Base-by-base conservation (phyloP, 805 yeast species). In the Candida insectorum region DNA sequence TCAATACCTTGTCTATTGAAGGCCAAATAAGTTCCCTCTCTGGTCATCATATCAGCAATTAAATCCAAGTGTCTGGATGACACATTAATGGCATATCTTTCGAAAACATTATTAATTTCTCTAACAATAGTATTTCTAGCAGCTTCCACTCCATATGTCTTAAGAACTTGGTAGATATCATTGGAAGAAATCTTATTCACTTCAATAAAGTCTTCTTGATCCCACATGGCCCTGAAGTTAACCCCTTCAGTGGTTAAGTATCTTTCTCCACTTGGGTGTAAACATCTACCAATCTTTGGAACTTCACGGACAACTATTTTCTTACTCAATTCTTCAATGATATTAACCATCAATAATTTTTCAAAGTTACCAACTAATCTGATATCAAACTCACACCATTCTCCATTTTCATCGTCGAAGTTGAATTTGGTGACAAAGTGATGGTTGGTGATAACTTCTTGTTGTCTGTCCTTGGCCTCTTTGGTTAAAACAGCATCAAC, bases 1-100 rank as follows among this genome's bases (percentile, higher is more conserved):
- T 93, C 97, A 58, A 94, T 89, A 62, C 99, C 99, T 67, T 87
- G 96, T 73, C 99, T 85, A 64, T 87, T 89, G 73, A 93, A 93
- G 16, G 99, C 96, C 56, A 91, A 67, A 57, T 89, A 93, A 2
- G 94, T 77, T 54, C 99, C 99, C 64, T 93, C 97, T 63, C 98
- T 80, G 4, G 99, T 93, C 99, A 93, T 93, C 87, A 86, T 85
- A 62, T 93, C 99, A 45, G 95, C 99, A 60, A 93, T 82, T 59
- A 93, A 77, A 57, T 93, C 98, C 65, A 93, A 78, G 69, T 93
- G 99, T 61, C 98, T 86, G 34, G 78, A 69, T 36, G 93, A 83
- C 39, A 93, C 98, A 39, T 88, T 69, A 56, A 93, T 93, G 52
- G 97, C 97, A 63, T 93, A 93, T 34, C 94, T 88, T 40, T 87